Evolutionary conservation across 129 eudicot genomes (phyloP).

Genomic region (Gnaphalium uliginosum): DNA sequence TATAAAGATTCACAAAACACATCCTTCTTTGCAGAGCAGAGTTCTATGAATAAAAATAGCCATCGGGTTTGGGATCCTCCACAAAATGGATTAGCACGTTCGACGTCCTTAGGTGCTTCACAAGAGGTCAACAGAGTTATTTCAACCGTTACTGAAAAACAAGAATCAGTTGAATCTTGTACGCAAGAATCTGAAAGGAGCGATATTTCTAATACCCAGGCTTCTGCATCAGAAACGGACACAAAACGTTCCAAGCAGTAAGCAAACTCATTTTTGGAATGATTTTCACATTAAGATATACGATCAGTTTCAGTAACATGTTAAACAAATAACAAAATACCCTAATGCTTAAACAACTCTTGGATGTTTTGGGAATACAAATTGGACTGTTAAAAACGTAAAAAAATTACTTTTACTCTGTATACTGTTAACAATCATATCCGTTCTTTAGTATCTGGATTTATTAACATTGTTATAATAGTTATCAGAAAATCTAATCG

Average conservation of each 20-base stretch:
- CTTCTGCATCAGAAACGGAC: slow-evolving; percentile 59
- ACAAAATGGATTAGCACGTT: slow-evolving; percentile 20
- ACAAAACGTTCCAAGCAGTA: slow-evolving; percentile 87
- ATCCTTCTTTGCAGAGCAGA: slow-evolving; percentile 42
- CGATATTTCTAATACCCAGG: slow-evolving; percentile 52
- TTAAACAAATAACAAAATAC: not conserved
- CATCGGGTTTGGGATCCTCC: slow-evolving; percentile 57
- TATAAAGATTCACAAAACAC: slow-evolving; percentile 44
- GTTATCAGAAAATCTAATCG: slow-evolving; percentile 17
- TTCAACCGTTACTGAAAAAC: slow-evolving; percentile 54
- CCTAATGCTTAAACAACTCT: not conserved
- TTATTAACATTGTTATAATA: not conserved
- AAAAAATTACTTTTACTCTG: not conserved
- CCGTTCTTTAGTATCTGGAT: not conserved
- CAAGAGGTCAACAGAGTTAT: slow-evolving; percentile 51
- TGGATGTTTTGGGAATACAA: not conserved
- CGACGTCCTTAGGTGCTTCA: slow-evolving; percentile 35
- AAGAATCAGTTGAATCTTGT: slow-evolving; percentile 49
- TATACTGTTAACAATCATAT: not conserved
- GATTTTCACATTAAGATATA: not conserved
- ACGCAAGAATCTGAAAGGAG: slow-evolving; percentile 53
- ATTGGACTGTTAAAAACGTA: not conserved
- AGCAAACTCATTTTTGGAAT: slow-evolving; percentile 26
- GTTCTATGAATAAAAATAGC: slow-evolving; percentile 35
- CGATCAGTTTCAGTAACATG: not conserved